Evolutionary conservation across 2,329 filamentous ascomycete species (phyloP).

Genomic region (Curvularia verruculosa): DNA sequence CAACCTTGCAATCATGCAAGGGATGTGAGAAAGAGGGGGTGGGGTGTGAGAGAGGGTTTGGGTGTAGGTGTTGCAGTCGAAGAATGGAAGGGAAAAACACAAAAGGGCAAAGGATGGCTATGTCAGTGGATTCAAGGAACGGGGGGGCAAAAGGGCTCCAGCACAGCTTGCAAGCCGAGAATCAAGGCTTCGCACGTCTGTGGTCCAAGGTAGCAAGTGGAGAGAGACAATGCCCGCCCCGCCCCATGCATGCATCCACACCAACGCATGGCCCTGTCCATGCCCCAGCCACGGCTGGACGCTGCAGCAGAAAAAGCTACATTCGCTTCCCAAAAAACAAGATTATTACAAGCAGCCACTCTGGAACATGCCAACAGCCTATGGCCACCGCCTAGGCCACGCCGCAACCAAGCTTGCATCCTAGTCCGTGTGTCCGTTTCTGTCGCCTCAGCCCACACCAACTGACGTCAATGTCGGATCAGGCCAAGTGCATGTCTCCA

Average conservation of each 20-base stretch:
- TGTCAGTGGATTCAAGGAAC: slow-evolving; percentile 3
- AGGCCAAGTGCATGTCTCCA: neutral
- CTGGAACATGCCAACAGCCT: slow-evolving; percentile 10
- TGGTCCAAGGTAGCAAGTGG: slow-evolving; percentile 12
- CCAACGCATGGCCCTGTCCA: slow-evolving; percentile 11
- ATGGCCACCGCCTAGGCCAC: slow-evolving; percentile 9
- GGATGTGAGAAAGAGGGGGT: neutral
- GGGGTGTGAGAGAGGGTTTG: neutral
- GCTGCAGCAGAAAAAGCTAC: slow-evolving; percentile 3
- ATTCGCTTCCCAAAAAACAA: slow-evolving; percentile 38
- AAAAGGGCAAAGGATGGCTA: neutral
- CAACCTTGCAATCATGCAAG: slow-evolving; percentile 27
- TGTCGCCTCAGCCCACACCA: neutral
- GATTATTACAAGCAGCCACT: slow-evolving; percentile 42
- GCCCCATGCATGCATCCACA: slow-evolving; percentile 2
- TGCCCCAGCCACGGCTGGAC: slow-evolving; percentile 7
- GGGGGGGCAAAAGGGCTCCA: neutral
- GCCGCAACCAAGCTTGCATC: slow-evolving; percentile 19
- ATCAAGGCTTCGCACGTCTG: slow-evolving; percentile 13
- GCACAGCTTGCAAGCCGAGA: slow-evolving; percentile 9
- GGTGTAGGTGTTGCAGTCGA: neutral
- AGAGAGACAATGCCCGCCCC: slow-evolving; percentile 6
- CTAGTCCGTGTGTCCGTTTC: slow-evolving; percentile 4
- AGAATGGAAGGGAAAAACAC: neutral
- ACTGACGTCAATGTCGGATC: slow-evolving; percentile 30